A percentile compares a stretch with the other conserved stretches of the same genome.
phyloP scores from a whole-genome alignment of 371 early-diverging fungal genomes.

The Mortierella sp. region DNA sequence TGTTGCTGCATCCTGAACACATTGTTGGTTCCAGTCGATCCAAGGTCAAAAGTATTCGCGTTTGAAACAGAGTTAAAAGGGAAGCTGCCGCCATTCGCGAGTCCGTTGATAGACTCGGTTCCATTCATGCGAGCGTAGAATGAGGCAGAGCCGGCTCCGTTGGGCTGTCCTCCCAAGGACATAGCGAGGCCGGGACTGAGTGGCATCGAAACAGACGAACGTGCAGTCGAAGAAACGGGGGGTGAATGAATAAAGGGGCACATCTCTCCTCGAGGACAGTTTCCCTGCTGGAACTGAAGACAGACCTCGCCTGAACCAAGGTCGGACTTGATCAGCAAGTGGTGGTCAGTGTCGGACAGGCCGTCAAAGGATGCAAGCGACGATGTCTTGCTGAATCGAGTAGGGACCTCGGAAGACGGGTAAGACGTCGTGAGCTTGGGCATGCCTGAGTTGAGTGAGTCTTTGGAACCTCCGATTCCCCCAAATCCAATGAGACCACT shows the following conservation, averaged over 20 bases:
- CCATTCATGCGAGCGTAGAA: slow-evolving; percentile 52
- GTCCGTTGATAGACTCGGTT: slow-evolving; percentile 16
- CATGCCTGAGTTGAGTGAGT: slow-evolving; percentile 33
- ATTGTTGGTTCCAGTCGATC: slow-evolving; percentile 25
- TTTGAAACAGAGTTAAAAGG: slow-evolving; percentile 34
- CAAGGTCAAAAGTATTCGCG: slow-evolving; percentile 32
- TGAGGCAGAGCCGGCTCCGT: slow-evolving; percentile 34
- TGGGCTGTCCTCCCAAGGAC: slow-evolving; percentile 30
- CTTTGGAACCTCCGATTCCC: slow-evolving; percentile 26
- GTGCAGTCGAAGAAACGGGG: slow-evolving; percentile 27
- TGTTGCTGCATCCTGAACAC: slow-evolving; percentile 35
- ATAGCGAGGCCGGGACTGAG: slow-evolving; percentile 41
- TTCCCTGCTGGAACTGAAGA: slow-evolving; percentile 71
- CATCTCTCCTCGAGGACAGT: slow-evolving; percentile 70
- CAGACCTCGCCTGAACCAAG: slow-evolving; percentile 53
- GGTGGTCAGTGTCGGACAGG: slow-evolving; percentile 26
- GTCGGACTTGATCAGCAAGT: slow-evolving; percentile 27
- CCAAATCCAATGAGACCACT: slow-evolving; percentile 35
- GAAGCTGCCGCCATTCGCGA: slow-evolving; percentile 19
- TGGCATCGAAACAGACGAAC: slow-evolving; percentile 36
- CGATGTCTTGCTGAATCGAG: slow-evolving; percentile 39
- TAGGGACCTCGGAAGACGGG: slow-evolving; percentile 51
- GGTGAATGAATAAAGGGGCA: slow-evolving; percentile 69
- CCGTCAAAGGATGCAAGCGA: slow-evolving; percentile 45
- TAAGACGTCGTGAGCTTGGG: slow-evolving; percentile 50